Conservation (phyloP, 2,329 filamentous ascomycete species). For the Fonsecaea erecta region DNA sequence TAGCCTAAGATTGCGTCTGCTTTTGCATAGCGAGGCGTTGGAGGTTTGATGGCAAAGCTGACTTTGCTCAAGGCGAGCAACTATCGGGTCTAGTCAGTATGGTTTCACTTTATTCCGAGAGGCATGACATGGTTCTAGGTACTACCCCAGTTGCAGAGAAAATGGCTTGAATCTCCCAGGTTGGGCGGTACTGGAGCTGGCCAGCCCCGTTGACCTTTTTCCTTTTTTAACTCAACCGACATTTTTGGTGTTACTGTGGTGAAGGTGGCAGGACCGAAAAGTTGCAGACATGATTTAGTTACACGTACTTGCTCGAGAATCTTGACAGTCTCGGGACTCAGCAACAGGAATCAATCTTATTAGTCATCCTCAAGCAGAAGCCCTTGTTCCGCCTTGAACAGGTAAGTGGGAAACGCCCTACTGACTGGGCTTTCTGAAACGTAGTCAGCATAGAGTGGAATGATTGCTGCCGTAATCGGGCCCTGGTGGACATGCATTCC, state of each 20-base stretch:
- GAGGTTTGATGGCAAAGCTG: conserved; percentile 1
- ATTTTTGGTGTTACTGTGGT: not conserved
- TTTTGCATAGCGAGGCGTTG: conserved; percentile 32
- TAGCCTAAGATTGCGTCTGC: not conserved
- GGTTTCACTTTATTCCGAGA: not conserved
- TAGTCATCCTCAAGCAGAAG: not conserved
- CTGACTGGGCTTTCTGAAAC: conserved; percentile 26
- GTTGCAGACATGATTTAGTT: not conserved
- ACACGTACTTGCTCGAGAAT: conserved; percentile 10
- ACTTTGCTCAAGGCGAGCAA: not conserved
- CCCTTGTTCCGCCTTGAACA: conserved; percentile 12
- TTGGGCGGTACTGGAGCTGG: not conserved
- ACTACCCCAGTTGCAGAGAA: not conserved
- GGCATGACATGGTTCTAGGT: not conserved
- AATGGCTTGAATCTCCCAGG: not conserved
- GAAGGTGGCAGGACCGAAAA: not conserved
- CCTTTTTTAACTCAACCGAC: not conserved
- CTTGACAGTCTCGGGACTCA: not conserved
- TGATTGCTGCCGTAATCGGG: conserved; percentile 31
- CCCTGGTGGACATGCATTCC: conserved; percentile 7
- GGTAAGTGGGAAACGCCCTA: conserved; percentile 29
- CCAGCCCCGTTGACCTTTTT: not conserved
- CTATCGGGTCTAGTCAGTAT: not conserved
- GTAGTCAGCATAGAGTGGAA: conserved; percentile 30
- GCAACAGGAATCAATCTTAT: not conserved